phyloP scores from a whole-genome alignment of 2,329 filamentous ascomycete species.

The Nemania sp. region DNA sequence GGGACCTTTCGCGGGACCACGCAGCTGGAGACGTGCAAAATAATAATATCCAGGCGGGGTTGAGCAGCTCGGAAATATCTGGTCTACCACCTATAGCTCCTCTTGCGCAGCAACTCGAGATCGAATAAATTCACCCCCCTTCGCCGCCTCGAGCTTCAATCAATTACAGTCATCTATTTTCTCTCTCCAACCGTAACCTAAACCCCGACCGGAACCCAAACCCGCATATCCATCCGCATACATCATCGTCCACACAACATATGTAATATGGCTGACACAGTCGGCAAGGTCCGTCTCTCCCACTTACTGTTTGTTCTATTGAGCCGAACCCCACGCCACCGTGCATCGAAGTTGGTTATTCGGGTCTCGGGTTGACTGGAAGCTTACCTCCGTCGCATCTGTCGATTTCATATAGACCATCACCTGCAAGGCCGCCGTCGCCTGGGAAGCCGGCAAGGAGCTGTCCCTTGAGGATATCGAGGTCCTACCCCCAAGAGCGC shows the following conservation, averaged over 20 bases:
- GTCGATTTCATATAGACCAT: slow-evolving; percentile 68
- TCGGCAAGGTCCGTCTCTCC: slow-evolving; percentile 52
- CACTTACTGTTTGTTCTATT: neutral
- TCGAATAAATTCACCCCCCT: slow-evolving; percentile 17
- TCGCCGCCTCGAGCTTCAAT: neutral
- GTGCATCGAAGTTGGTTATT: neutral
- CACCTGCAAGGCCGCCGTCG: slow-evolving; percentile 95
- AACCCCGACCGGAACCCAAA: neutral
- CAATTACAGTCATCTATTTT: neutral
- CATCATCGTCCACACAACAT: slow-evolving; percentile 6
- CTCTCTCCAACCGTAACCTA: neutral
- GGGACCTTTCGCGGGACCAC: slow-evolving; percentile 7
- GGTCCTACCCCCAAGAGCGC: slow-evolving; percentile 82
- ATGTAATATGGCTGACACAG: slow-evolving; percentile 53
- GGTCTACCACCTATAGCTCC: slow-evolving; percentile 1
- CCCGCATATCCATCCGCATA: neutral
- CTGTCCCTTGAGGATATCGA: slow-evolving; percentile 90
- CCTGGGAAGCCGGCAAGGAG: slow-evolving; percentile 94
- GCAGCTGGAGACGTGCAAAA: slow-evolving; percentile 16
- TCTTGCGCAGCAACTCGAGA: neutral
- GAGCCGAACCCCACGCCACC: slow-evolving; percentile 22
- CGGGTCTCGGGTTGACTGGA: neutral
- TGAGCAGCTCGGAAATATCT: neutral
- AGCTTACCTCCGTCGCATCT: slow-evolving; percentile 9
- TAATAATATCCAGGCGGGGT: slow-evolving; percentile 26